These are phyloP conservation scores for Emergomyces orientalis DNA, from an alignment of 2,329 filamentous ascomycete genomes.

Conservation along the genomic window DNA sequence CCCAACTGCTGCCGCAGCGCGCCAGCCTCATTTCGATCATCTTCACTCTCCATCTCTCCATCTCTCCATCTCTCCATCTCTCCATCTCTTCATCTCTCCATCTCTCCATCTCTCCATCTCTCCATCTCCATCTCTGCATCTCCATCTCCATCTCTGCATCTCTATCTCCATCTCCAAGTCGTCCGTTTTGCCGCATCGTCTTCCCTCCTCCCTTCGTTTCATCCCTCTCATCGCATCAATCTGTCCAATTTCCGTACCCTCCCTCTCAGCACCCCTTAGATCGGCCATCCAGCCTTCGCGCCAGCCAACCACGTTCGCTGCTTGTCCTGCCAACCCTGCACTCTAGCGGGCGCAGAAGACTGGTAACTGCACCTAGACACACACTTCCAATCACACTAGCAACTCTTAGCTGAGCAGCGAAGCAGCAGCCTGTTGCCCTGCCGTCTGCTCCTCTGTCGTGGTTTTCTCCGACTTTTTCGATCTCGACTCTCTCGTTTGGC, in stretches of 20 bases:
- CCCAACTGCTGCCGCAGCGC: background rate
- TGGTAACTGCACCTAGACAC: slow-evolving; percentile 1
- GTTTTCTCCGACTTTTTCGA: slow-evolving; percentile 3
- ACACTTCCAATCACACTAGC: slow-evolving; percentile 6
- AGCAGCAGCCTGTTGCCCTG: background rate
- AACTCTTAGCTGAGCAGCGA: background rate
- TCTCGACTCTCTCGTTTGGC: background rate
- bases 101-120: background rate
- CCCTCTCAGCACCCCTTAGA: background rate
- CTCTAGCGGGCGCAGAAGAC: slow-evolving; percentile 2
- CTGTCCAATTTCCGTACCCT: background rate
- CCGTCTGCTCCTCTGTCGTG: background rate
- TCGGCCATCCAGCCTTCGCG: background rate
- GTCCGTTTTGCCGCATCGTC: background rate
- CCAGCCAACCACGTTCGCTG: slow-evolving; percentile 4
- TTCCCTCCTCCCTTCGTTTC: background rate
- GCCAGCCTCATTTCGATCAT: background rate
- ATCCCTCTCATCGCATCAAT: background rate
- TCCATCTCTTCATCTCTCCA: background rate
- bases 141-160: background rate
- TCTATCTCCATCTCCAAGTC: background rate
- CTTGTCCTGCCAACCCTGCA: slow-evolving; percentile 1
- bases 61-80: background rate
- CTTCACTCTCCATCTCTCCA: background rate
- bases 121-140: background rate